phyloP scores from a whole-genome alignment of 306 rosid species.

The Rubus idaeus region DNA sequence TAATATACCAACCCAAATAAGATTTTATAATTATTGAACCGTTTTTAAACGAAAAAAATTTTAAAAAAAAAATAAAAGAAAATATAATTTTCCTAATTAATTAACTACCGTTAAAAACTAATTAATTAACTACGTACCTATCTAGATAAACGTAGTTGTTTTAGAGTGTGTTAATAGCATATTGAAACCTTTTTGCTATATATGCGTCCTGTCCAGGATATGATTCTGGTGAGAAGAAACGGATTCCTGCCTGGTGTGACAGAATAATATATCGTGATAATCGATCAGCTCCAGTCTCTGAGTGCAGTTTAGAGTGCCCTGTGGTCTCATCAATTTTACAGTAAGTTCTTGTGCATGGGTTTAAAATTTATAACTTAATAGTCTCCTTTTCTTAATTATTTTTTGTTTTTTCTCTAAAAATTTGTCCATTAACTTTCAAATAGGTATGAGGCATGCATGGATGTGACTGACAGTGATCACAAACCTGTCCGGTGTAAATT shows the following conservation, averaged over 20 bases:
- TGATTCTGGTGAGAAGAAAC: slow-evolving; percentile 97
- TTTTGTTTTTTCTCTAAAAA: slow-evolving; percentile 15
- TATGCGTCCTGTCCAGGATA: slow-evolving; percentile 54
- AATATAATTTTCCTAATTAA: no score
- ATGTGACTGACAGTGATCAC: slow-evolving; percentile 97
- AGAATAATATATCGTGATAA: slow-evolving; percentile 94
- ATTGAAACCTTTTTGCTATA: slow-evolving; percentile 11
- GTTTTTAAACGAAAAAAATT: no score
- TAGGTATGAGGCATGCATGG: slow-evolving; percentile 98
- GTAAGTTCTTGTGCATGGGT: slow-evolving; percentile 47
- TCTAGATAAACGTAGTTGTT: neutral
- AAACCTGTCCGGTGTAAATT: slow-evolving; percentile 95
- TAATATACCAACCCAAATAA: no score
- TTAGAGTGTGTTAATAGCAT: neutral
- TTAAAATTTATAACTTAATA: neutral
- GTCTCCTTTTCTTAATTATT: slow-evolving; percentile 8
- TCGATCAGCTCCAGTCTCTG: slow-evolving; percentile 52
- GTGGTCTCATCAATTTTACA: slow-evolving; percentile 75
- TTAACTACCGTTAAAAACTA: neutral
- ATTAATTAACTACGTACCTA: neutral
- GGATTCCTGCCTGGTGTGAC: slow-evolving; percentile 99
- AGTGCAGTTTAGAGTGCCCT: slow-evolving; percentile 83
- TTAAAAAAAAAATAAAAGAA: no score
- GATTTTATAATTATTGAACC: no score
- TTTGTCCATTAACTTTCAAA: slow-evolving; percentile 25